Evolutionary conservation across 495 filamentous ascomycete species (phyloP).

Genomic region (Sordaria brevicollis): DNA sequence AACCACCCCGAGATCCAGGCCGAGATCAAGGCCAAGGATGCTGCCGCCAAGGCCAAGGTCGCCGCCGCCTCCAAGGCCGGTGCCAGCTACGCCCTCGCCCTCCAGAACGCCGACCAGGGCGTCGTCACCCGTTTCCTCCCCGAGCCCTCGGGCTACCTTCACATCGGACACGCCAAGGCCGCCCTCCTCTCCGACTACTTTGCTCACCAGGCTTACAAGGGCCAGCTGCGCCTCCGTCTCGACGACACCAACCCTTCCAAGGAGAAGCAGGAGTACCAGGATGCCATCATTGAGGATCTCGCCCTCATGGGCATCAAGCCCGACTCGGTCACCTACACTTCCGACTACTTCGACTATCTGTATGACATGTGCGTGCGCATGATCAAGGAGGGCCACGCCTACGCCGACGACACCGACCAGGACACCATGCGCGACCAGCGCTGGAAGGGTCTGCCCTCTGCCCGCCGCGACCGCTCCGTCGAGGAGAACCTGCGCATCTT

Average conservation of each 20-base stretch:
- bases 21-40: constrained; percentile 46
- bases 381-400: constrained; percentile 77
- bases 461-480: constrained; percentile 61
- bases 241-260: constrained; percentile 93
- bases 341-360: constrained; percentile 83
- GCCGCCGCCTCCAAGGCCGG: constrained; percentile 69
- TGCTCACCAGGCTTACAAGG: constrained; percentile 78
- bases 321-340: constrained; percentile 68
- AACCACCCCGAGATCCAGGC: constrained; percentile 57
- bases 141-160: constrained; percentile 91
- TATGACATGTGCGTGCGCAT: constrained; percentile 67
- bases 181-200: constrained; percentile 91
- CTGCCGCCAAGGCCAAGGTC: constrained; percentile 58
- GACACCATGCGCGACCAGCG: constrained; percentile 76
- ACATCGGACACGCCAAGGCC: constrained; percentile 91
- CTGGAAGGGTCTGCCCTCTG: constrained; percentile 63
- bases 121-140: constrained; percentile 92
- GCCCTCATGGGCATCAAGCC: constrained; percentile 77
- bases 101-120: constrained; percentile 80
- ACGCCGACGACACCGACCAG: constrained; percentile 82
- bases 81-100: constrained; percentile 80
- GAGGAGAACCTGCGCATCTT: constrained; percentile 75
- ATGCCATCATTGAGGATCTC: constrained; percentile 79
- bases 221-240: constrained; percentile 72
- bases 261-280: constrained; percentile 86